Evolutionary conservation across 1,284 basidiomycete species (phyloP).

Genomic region (Cystobasidiaceae sp.): DNA sequence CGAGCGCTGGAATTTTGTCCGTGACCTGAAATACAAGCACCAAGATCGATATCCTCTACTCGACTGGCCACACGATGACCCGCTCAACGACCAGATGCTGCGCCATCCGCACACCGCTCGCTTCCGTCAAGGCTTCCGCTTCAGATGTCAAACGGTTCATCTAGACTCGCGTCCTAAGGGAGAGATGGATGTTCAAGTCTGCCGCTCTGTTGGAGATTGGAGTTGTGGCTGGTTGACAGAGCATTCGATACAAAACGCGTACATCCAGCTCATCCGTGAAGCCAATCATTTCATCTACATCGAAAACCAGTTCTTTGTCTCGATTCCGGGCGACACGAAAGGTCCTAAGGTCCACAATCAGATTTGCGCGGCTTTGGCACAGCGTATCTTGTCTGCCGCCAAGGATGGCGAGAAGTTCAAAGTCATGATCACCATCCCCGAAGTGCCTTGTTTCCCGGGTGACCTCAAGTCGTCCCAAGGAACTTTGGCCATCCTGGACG

Average conservation of each 20-base stretch:
- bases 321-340: constrained; percentile 49
- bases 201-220: constrained; percentile 27
- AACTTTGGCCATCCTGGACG: constrained; percentile 69
- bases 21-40: constrained; percentile 49
- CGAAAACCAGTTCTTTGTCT: constrained; percentile 93
- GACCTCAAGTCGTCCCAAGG: constrained; percentile 62
- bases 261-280: constrained; percentile 74
- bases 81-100: constrained; percentile 22
- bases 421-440: constrained; percentile 37
- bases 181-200: constrained; percentile 59
- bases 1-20: constrained; percentile 67
- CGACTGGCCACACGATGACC: constrained; percentile 66
- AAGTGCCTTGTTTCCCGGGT: constrained; percentile 58
- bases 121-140: constrained; percentile 10
- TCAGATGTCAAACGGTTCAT: constrained; percentile 13
- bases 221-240: constrained; percentile 46
- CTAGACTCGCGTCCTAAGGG: constrained; percentile 33
- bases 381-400: constrained; percentile 76
- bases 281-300: constrained; percentile 86
- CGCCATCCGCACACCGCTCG: constrained; percentile 20
- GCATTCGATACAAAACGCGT: constrained; percentile 49
- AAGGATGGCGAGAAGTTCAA: constrained; percentile 69
- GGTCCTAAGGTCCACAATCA: constrained; percentile 66
- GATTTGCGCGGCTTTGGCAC: constrained; percentile 73
- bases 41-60: constrained; percentile 63